Conservation (phyloP, 1,284 basidiomycete species). For the Bondarzewia mesenterica region DNA sequence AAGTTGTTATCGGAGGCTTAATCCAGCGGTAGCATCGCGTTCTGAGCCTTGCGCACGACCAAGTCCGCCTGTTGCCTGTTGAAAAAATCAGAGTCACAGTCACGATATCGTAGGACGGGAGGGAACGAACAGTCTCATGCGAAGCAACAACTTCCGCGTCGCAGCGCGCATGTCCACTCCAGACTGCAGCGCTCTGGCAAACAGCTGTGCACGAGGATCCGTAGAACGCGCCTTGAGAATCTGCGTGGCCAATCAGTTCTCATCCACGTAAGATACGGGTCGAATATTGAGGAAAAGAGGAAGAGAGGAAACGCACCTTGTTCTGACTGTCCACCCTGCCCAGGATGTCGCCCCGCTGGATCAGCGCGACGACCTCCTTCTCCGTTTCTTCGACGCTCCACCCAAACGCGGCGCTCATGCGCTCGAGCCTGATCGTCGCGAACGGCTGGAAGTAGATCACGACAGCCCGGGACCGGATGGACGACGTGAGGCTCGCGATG, state of each 20-base stretch:
- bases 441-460: conserved; percentile 86
- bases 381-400: conserved; percentile 67
- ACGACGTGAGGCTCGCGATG: conserved; percentile 46
- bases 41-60: conserved; percentile 26
- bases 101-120: conserved; percentile 6
- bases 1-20: too few relatives aligned
- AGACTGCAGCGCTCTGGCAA: conserved; percentile 62
- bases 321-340: conserved; percentile 76
- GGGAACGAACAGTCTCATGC: conserved; percentile 62
- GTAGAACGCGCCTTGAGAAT: conserved; percentile 68
- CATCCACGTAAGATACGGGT: not conserved
- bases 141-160: conserved; percentile 66
- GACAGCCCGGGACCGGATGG: conserved; percentile 65
- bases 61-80: conserved; percentile 64
- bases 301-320: conserved; percentile 38
- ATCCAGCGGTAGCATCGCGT: not conserved
- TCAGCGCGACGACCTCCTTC: conserved; percentile 61
- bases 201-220: conserved; percentile 68
- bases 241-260: conserved; percentile 23
- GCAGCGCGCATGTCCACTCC: conserved; percentile 62
- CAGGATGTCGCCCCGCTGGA: conserved; percentile 67
- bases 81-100: not conserved
- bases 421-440: conserved; percentile 66
- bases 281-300: not conserved
- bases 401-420: conserved; percentile 80